Percentiles rank a stretch among this genome's conserved stretches.
phyloP scores from a whole-genome alignment of 1,139 yeast genomes.

The Taphrina betulina region DNA sequence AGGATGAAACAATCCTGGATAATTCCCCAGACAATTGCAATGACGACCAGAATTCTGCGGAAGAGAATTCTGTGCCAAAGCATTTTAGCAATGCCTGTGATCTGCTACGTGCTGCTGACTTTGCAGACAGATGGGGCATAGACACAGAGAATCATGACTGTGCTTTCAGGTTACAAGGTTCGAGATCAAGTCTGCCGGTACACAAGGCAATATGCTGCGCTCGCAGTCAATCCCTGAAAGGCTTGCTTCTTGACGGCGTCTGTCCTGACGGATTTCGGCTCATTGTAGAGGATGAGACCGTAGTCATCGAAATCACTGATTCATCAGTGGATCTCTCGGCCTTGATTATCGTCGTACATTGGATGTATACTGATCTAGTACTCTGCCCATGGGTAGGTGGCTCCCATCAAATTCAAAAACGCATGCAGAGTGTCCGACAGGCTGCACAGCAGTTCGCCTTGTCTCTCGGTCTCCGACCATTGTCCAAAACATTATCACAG shows the following conservation, averaged over 20 bases:
- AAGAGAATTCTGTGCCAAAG: constrained; percentile 22
- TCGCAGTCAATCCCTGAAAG: constrained; percentile 1
- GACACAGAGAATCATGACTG: constrained; percentile 27
- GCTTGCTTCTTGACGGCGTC: not conserved
- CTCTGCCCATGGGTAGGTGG: constrained; percentile 48
- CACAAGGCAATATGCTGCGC: constrained; percentile 37
- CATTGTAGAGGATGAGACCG: not conserved
- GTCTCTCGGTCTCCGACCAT: constrained; percentile 37
- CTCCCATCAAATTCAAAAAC: constrained; percentile 11
- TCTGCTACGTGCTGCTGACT: constrained; percentile 37
- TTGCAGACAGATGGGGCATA: constrained; percentile 29
- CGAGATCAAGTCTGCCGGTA: constrained; percentile 37
- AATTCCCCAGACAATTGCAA: constrained; percentile 30
- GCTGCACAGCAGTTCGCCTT: constrained; percentile 39
- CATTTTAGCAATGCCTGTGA: constrained; percentile 29
- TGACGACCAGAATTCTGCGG: constrained; percentile 32
- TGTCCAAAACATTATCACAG: constrained; percentile 37
- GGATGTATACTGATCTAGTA: constrained; percentile 52
- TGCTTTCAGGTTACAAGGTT: constrained; percentile 34
- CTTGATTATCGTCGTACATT: constrained; percentile 48
- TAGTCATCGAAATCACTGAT: not conserved
- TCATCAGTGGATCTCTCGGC: constrained; percentile 40
- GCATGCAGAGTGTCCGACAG: constrained; percentile 40
- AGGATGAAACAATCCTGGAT: constrained; percentile 29
- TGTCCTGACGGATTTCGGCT: not conserved